These are phyloP conservation scores for Pseudonitzschia delicatissima DNA, from an alignment of 108 stramenopile genomes.

Conservation along the genomic window DNA sequence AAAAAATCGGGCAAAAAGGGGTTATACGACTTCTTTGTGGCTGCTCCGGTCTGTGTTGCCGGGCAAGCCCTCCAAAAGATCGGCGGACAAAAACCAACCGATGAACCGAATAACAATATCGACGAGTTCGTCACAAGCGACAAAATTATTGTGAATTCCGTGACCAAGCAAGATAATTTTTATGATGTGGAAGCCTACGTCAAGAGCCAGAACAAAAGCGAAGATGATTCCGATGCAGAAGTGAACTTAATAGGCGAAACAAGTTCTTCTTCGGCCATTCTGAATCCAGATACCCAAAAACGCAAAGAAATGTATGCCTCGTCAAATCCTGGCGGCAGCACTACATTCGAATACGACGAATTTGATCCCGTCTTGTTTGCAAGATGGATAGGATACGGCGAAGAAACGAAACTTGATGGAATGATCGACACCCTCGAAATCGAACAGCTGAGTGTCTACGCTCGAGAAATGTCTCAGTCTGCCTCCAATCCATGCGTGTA, in stretches of 20 bases:
- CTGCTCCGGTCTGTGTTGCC: neutral
- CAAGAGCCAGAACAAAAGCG: too few species aligned
- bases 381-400: slow-evolving; percentile 17
- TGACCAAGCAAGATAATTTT: too few species aligned
- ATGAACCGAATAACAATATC: too few species aligned
- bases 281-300: too few species aligned
- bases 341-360: slow-evolving; percentile 12
- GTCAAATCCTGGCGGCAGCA: neutral
- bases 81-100: neutral
- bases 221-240: too few species aligned
- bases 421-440: slow-evolving; percentile 48
- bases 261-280: too few species aligned
- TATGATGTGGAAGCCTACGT: too few species aligned
- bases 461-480: slow-evolving; percentile 48
- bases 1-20: neutral
- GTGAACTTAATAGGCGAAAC: too few species aligned
- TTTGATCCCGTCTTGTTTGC: slow-evolving; percentile 21
- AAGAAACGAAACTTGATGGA: slow-evolving; percentile 21
- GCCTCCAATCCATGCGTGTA: slow-evolving; percentile 56
- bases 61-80: too few species aligned
- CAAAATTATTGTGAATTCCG: too few species aligned
- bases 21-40: neutral
- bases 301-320: too few species aligned
- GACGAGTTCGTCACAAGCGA: too few species aligned
- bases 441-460: slow-evolving; percentile 76